Base-by-base conservation (phyloP, 148 eudicot genomes). In the Mesembryanthemum crystallinum region DNA sequence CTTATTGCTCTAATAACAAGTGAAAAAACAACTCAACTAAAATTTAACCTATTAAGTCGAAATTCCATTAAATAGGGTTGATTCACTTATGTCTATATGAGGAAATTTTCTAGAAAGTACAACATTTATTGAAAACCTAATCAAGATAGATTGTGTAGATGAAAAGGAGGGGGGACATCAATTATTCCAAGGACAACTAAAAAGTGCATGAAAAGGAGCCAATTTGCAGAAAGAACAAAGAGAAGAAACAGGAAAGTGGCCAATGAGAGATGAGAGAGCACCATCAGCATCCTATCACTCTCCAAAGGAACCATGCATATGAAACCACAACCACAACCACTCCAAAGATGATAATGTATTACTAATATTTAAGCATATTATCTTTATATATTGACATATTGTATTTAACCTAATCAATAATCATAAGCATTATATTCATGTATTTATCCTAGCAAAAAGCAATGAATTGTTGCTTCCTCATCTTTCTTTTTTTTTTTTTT, bases 141-240 rank as follows among this genome's bases (percentile, higher is more conserved):
- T 35, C 39, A 35, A 35, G 39, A 35, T 35, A 35, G 39, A 35
- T 35, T 35, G 39, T 35, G 39, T 35, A 35, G 6, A 33, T 12
- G n/a, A 18, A 17, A 32, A 10, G 15, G 8, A 20, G 33, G 33
- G 69, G 20, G 3, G 60, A 24, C 61, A 35, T 29, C 60, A 61
- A 69, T 68, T 15, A 77, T 69, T 59, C 49, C 3, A 29, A 37
- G 73, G 78, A 67, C 73, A 76, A 42, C 78, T 6, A 69, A 77
- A 64, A 69, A 77, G 69, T 60, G 74, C 69, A 47, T 60, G 24
- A 17, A 67, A 42, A 52, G 35, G 35, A 27, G 24, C 7, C 37
- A 76, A 37, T 37, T 55, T 21, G 65, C 69, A 66, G 69, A 66
- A 21, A 37, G 69, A 21, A 35, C 32, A 65, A 33, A 0, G 25